Evolutionary conservation across 306 rosid genomes (phyloP).

Genomic region (Hylodesmum podocarpum): DNA sequence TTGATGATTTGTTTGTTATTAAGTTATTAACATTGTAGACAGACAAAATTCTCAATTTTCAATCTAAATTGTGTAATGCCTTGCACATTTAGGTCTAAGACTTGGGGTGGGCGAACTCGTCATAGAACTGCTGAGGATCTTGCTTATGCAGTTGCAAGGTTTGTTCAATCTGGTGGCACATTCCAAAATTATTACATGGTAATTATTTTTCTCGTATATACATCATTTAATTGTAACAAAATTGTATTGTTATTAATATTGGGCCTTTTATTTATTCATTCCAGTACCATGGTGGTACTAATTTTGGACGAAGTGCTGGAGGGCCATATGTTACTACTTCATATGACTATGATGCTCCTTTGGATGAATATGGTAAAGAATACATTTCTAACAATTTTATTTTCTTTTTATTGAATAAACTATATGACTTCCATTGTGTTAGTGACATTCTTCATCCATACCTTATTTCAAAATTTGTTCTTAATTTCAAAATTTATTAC

Average conservation of each 20-base stretch:
- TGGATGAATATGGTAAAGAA: slow-evolving; percentile 54
- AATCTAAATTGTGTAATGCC: neutral
- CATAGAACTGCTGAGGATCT: no score
- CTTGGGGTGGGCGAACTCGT: slow-evolving; percentile 33
- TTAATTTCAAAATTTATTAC: neutral
- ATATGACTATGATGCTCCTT: slow-evolving; percentile 48
- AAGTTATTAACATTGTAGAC: no score
- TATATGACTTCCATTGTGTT: no score
- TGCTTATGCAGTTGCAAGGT: no score
- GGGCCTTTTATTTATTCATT: neutral
- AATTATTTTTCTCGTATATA: no score
- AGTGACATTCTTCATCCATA: no score
- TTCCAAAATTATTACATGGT: slow-evolving; percentile 48
- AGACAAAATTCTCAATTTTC: no score
- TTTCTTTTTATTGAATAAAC: no score
- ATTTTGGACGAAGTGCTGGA: slow-evolving; percentile 39
- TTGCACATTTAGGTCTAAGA: slow-evolving; percentile 10
- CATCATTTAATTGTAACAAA: no score
- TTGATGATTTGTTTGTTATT: no score
- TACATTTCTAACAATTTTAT: no score
- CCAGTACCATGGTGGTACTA: slow-evolving; percentile 45
- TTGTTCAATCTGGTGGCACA: slow-evolving; percentile 38
- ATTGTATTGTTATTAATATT: neutral
- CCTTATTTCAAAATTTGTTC: no score
- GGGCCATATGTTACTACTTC: slow-evolving; percentile 43